phyloP scores from a whole-genome alignment of 164 flowering plant genomes.

The Dillenia suffruticosa region DNA sequence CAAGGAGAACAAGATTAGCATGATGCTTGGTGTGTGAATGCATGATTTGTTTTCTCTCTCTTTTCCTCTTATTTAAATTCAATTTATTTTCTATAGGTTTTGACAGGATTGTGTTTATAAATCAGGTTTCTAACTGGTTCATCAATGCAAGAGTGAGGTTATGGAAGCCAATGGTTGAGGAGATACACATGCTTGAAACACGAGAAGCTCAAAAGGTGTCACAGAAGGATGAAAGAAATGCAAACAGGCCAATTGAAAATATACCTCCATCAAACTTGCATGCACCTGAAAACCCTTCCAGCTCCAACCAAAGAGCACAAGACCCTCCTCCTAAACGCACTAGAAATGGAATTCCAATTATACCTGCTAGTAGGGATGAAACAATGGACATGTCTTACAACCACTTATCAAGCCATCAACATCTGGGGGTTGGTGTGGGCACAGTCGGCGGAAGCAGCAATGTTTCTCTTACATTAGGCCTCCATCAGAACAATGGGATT shows the following conservation, averaged over 20 bases:
- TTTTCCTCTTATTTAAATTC: not conserved
- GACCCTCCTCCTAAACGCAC: slow-evolving; percentile 36
- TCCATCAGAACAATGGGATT: slow-evolving; percentile 54
- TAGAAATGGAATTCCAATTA: slow-evolving; percentile 29
- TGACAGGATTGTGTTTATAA: not conserved
- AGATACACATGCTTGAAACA: slow-evolving; percentile 71
- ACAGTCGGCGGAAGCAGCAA: slow-evolving; percentile 31
- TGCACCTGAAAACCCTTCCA: slow-evolving; percentile 26
- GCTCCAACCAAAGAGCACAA: slow-evolving; percentile 22
- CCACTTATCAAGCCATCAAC: slow-evolving; percentile 25
- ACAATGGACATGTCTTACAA: slow-evolving; percentile 29
- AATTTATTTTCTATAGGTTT: not conserved
- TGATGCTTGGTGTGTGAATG: too few species aligned
- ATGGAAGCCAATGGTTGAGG: slow-evolving; percentile 94
- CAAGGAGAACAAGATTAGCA: too few species aligned
- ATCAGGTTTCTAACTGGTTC: slow-evolving; percentile 85
- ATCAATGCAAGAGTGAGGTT: slow-evolving; percentile 86
- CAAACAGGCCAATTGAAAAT: slow-evolving; percentile 21
- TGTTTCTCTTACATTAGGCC: slow-evolving; percentile 73
- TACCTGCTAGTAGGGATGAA: slow-evolving; percentile 17
- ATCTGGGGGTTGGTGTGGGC: slow-evolving; percentile 27
- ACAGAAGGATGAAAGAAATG: slow-evolving; percentile 25
- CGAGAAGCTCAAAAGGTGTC: slow-evolving; percentile 39
- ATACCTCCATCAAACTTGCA: slow-evolving; percentile 18
- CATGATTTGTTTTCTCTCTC: not conserved